These are phyloP conservation scores for Microdochium paspali DNA, from an alignment of 2,329 filamentous ascomycete genomes.

Conservation along the genomic window DNA sequence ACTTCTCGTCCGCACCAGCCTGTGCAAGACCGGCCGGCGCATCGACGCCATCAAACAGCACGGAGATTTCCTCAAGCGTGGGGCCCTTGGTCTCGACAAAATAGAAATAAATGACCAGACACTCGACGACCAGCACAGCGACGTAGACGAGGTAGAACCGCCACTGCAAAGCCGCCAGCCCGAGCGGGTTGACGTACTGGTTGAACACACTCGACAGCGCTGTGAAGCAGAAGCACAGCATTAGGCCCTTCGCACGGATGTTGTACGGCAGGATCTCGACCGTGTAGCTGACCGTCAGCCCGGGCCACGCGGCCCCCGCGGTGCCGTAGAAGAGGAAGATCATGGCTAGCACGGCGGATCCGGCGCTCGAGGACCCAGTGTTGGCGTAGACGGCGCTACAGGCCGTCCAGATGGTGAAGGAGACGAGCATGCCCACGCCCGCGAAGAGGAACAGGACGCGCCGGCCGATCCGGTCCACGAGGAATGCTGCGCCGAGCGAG, in stretches of 20 bases:
- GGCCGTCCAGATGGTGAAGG: constrained; percentile 30
- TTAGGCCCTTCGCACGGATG: constrained; percentile 14
- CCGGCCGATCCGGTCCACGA: constrained; percentile 30
- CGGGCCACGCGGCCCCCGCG: constrained; percentile 21
- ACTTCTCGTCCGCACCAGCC: not conserved
- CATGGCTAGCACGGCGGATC: constrained; percentile 25
- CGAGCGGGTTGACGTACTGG: constrained; percentile 26
- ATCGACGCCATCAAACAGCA: constrained; percentile 13
- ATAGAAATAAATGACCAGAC: constrained; percentile 11
- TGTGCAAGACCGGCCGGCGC: not conserved
- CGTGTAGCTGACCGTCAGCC: constrained; percentile 17
- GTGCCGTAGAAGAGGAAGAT: constrained; percentile 23
- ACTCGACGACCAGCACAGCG: constrained; percentile 20
- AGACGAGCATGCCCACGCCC: constrained; percentile 29
- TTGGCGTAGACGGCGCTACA: constrained; percentile 24
- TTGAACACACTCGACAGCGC: constrained; percentile 21
- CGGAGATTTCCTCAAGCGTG: constrained; percentile 20
- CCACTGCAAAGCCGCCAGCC: constrained; percentile 25
- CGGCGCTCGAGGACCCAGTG: constrained; percentile 17
- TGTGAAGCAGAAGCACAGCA: constrained; percentile 28
- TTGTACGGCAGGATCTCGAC: constrained; percentile 17
- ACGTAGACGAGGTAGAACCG: constrained; percentile 29
- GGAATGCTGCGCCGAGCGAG: constrained; percentile 23
- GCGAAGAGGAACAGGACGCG: constrained; percentile 31
- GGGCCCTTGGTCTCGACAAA: constrained; percentile 23